Conservation (phyloP, 2,329 filamentous ascomycete species). For the Fragosphaeria purpurea region DNA sequence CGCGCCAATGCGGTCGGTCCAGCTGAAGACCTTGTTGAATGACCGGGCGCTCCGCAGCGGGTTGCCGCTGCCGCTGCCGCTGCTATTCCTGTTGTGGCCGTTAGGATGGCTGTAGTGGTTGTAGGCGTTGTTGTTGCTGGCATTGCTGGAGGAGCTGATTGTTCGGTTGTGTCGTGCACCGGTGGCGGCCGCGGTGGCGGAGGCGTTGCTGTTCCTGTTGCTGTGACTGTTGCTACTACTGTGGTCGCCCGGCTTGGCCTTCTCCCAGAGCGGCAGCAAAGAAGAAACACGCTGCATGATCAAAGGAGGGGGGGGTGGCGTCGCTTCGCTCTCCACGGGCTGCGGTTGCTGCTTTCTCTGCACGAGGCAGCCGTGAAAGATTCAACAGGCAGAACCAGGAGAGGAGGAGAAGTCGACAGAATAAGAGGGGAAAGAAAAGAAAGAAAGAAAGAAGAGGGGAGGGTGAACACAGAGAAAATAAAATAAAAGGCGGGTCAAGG, state of each 20-base stretch:
- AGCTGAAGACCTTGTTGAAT: constrained; percentile 23
- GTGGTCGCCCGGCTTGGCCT: constrained; percentile 13
- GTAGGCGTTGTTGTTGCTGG: neutral
- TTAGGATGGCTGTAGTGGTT: neutral
- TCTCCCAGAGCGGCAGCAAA: constrained; percentile 31
- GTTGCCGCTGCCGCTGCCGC: neutral
- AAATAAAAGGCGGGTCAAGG: constrained; percentile 1
- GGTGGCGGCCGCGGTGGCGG: neutral
- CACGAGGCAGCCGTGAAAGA: neutral
- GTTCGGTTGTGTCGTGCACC: too few species aligned
- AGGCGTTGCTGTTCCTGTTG: constrained; percentile 1
- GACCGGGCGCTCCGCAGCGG: constrained; percentile 6
- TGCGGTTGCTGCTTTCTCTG: neutral
- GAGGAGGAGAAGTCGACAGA: neutral
- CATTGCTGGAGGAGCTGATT: neutral
- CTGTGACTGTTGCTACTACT: constrained; percentile 1
- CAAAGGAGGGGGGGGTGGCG: neutral
- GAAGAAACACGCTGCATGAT: constrained; percentile 37
- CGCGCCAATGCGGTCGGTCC: constrained; percentile 16
- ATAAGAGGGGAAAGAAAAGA: neutral
- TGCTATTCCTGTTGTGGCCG: constrained; percentile 2
- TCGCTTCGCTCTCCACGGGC: neutral
- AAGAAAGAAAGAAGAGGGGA: neutral
- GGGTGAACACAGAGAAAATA: neutral
- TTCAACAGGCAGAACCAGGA: neutral